Percentiles rank a stretch among this genome's conserved stretches.
Conservation (phyloP, 2,329 filamentous ascomycete species). For the Hirsutella minnesotensis region DNA sequence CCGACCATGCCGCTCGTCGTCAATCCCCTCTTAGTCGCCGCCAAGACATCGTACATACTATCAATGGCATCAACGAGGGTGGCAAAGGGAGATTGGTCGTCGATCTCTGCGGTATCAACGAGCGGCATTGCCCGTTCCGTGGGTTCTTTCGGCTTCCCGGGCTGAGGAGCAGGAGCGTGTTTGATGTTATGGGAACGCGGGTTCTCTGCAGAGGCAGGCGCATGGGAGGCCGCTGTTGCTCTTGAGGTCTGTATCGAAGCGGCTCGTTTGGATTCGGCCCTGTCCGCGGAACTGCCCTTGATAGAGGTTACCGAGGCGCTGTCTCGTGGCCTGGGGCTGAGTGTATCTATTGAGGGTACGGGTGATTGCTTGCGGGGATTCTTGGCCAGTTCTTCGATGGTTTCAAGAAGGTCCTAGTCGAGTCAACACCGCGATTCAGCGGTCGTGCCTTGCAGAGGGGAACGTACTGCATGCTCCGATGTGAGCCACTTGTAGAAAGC, state of each 20-base stretch:
- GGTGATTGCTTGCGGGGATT: slow-evolving; percentile 10
- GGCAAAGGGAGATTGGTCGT: slow-evolving; percentile 14
- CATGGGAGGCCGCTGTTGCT: not conserved
- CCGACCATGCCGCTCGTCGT: slow-evolving; percentile 11
- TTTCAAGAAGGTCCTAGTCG: slow-evolving; percentile 14
- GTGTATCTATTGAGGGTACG: slow-evolving; percentile 9
- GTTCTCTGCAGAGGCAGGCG: not conserved
- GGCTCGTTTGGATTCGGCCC: not conserved
- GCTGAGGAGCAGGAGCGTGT: not conserved
- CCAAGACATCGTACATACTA: slow-evolving; percentile 6
- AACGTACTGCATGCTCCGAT: slow-evolving; percentile 25
- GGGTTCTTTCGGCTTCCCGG: not conserved
- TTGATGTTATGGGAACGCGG: not conserved
- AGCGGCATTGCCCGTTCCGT: not conserved
- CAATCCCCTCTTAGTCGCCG: slow-evolving; percentile 11
- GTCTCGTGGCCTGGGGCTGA: slow-evolving; percentile 5
- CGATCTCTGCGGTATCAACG: not conserved
- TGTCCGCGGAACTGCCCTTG: slow-evolving; percentile 7
- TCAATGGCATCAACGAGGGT: slow-evolving; percentile 16
- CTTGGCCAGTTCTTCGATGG: slow-evolving; percentile 9
- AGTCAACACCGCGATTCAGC: slow-evolving; percentile 1
- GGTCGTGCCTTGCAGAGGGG: not conserved
- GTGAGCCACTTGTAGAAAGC: slow-evolving; percentile 38
- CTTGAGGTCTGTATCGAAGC: not conserved
- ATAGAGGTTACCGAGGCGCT: slow-evolving; percentile 3